Base-by-base conservation (phyloP, 805 yeast genomes). In the Yamadazyma paraphyllophila region DNA sequence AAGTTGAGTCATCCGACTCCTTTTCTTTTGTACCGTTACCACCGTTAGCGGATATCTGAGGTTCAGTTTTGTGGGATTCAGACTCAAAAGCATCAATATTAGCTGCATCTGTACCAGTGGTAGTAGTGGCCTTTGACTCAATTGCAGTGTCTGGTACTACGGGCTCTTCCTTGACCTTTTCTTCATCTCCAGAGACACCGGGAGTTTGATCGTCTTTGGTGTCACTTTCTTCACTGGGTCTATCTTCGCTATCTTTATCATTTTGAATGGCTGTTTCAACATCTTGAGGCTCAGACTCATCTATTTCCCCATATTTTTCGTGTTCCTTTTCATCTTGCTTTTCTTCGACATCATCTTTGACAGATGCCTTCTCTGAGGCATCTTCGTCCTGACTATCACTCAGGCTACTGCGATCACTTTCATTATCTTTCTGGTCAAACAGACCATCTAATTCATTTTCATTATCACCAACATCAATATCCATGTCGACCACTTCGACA, bases 181-280 rank as follows among this genome's bases (percentile, higher is more conserved):
- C 39, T 12, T 36, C 39, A n/a, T 14, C 11, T 10, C 15, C 41
- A 26, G 31, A 13, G 7, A 15, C 41, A 13, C 15, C 20, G 16
- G 16, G 36, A 38, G 13, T 46, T 44, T 15, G 39, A 42, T 34
- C 48, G 41, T 15, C 46, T 24, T 15, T 29, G 31, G 30, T 33
- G 9, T 40, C 20, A 15, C 4, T n/a, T 41, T 29, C 15, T 29
- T 25, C 35, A 13, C 12, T n/a, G 38, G 24, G n/a, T 25, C 25
- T 30, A 25, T 33, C 43, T 32, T 25, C 25, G 5, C 14, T 41
- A 17, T 17, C 25, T 14, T 46, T 38, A 24, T 41, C 32, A n/a
- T 43, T 49, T 10, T 42, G 25, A 24, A 39, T 20, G 33, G 35
- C 40, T 29, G 44, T 36, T 32, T 35, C 41, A 4, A 27, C 31